Evolutionary conservation across 352 stramenopile species (phyloP).

Genomic region (Globisporangium acanthophoron): DNA sequence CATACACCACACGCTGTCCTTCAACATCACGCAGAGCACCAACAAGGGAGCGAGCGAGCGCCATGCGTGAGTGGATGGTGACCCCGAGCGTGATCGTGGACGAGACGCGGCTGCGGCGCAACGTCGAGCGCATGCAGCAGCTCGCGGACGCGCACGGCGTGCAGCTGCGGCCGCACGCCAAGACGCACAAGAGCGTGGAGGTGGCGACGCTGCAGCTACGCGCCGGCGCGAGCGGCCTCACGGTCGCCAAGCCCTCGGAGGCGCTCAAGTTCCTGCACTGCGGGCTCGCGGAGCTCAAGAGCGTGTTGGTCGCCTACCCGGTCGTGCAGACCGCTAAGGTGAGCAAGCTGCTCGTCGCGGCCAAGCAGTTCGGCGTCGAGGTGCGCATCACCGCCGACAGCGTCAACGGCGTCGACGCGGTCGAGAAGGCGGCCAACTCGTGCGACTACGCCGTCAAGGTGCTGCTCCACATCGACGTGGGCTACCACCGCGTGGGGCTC

Average conservation of each 20-base stretch:
- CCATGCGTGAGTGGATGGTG: conserved; percentile 46
- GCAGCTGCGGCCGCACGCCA: conserved; percentile 57
- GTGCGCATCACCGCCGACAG: conserved; percentile 64
- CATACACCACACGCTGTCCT: not conserved
- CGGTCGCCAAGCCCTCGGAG: conserved; percentile 64
- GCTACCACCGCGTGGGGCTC: conserved; percentile 69
- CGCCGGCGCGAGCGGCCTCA: conserved; percentile 51
- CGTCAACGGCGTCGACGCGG: conserved; percentile 37
- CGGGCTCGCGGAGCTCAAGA: conserved; percentile 35
- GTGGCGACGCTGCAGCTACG: conserved; percentile 49
- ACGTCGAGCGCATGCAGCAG: conserved; percentile 65
- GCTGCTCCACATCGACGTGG: conserved; percentile 68
- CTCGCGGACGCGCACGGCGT: conserved; percentile 38
- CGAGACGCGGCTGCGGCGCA: conserved; percentile 47
- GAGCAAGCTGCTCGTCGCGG: conserved; percentile 38
- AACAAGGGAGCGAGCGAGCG: not conserved
- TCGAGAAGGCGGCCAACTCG: conserved; percentile 39
- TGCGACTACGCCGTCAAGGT: conserved; percentile 41
- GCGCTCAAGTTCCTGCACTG: conserved; percentile 58
- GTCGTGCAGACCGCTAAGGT: conserved; percentile 60
- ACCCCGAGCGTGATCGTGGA: conserved; percentile 64
- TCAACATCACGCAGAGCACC: not conserved
- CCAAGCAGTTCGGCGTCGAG: conserved; percentile 40
- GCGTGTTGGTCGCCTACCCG: conserved; percentile 59
- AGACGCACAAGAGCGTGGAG: conserved; percentile 78